Evolutionary conservation across 495 filamentous ascomycete genomes (phyloP).

Genomic region (Neurospora sublineolata): DNA sequence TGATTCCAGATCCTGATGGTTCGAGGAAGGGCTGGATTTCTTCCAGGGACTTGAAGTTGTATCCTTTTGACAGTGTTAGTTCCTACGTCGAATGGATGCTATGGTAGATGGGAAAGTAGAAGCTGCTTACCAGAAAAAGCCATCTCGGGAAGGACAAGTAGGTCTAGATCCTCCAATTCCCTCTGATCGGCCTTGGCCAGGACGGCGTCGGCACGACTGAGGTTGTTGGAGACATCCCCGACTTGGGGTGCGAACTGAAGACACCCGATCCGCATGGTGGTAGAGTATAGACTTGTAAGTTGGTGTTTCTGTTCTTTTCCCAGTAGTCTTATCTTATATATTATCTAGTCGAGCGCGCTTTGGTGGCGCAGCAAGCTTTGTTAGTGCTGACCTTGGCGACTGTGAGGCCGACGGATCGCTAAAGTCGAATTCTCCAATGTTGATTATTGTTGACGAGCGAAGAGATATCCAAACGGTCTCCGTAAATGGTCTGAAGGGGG

Average conservation of each 20-base stretch:
- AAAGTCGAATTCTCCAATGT: background rate
- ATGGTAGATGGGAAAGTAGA: no score
- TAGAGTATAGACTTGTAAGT: background rate
- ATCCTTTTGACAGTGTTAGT: slow-evolving; percentile 44
- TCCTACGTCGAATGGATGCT: background rate
- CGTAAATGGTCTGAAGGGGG: background rate
- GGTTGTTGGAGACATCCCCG: slow-evolving; percentile 65
- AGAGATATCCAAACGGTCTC: background rate
- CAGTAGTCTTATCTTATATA: background rate
- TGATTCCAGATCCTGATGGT: slow-evolving; percentile 57
- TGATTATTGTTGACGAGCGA: background rate
- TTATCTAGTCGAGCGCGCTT: background rate
- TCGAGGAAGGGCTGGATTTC: slow-evolving; percentile 78
- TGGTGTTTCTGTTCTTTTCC: background rate
- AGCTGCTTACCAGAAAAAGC: slow-evolving; percentile 65
- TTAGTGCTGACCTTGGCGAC: background rate
- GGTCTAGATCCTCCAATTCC: slow-evolving; percentile 48
- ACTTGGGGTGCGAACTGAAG: slow-evolving; percentile 70
- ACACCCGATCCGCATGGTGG: slow-evolving; percentile 63
- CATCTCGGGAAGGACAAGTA: slow-evolving; percentile 79
- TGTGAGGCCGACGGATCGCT: background rate
- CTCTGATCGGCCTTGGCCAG: slow-evolving; percentile 43
- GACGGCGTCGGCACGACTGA: slow-evolving; percentile 60
- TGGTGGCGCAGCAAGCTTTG: background rate
- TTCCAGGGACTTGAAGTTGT: slow-evolving; percentile 74